Base-by-base conservation (phyloP, 1,139 yeast genomes). In the Yarrowia galli region DNA sequence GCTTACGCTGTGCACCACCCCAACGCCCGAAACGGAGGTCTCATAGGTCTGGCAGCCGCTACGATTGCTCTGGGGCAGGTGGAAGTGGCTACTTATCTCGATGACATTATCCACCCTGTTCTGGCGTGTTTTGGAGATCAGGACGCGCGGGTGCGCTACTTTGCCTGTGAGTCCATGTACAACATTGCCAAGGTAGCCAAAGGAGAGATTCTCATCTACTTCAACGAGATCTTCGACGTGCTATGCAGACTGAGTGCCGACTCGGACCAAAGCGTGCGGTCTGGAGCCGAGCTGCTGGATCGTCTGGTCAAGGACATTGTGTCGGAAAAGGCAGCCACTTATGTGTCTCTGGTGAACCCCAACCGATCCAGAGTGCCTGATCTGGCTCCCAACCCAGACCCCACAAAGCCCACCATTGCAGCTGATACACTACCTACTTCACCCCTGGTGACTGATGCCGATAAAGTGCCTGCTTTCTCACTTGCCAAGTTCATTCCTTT, bases 171-270 rank as follows among this genome's bases (percentile, higher is more conserved):
- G 76, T 90, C 97, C 54, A 83, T 96, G 71, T 96, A 96, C 79
- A 96, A 96, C 78, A 93, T 96, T 65, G 97, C 99, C 67, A 96
- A 96, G 77, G 97, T 95, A 25, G 97, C 99, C 6, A 87, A 97
- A 73, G 99, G 99, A 22, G 99, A 96, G 77, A 91, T 95, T 28
- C 80, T 96, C 71, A 81, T 90, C 16, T 95, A 92, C 77, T 95
- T 95, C 81, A 96, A 95, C 77, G 98, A 95, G 78, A 89, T 93
- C 2, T 96, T 96, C 76, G 99, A 96, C 75, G 96, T 93, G 25
- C 82, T 95, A 69, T 92, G 98, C 76, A 89, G 78, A 70, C 84
- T 95, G 70, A 95, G 96, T 16, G 93, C 98, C 0, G 99, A 96
- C 76, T 84, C 92, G 10, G 99, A 95, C 73, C 87, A 90, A 42